These are phyloP conservation scores for Cutaneotrichosporon spelunceum DNA, from an alignment of 1,284 basidiomycete species.

Conservation along the genomic window DNA sequence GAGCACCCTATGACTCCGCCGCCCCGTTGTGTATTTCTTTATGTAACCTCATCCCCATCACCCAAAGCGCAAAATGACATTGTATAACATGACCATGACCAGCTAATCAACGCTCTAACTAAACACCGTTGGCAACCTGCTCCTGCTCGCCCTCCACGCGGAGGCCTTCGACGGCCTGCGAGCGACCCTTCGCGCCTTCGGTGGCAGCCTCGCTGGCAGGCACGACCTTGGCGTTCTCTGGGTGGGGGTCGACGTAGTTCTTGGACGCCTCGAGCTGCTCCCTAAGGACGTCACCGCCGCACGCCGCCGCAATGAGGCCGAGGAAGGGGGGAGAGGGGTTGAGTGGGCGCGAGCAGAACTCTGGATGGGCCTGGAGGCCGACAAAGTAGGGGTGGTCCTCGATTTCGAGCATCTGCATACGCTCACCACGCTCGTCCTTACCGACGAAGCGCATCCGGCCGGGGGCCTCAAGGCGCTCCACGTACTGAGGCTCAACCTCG, in stretches of 20 bases:
- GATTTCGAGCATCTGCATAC: conserved; percentile 96
- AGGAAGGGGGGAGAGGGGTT: conserved; percentile 98
- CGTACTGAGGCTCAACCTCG: conserved; percentile 90
- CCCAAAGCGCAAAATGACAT: not conserved
- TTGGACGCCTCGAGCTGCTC: conserved; percentile 72
- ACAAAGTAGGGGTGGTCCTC: conserved; percentile 91
- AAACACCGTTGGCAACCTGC: conserved; percentile 4
- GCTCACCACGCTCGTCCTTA: conserved; percentile 90
- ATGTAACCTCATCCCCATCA: conserved; percentile 2
- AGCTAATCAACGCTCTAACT: conserved; percentile 8
- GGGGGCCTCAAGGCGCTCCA: conserved; percentile 67
- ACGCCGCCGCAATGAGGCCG: conserved; percentile 87
- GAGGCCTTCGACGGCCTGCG: conserved; percentile 43
- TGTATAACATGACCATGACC: conserved; percentile 3
- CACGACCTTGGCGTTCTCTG: conserved; percentile 50
- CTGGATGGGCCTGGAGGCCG: conserved; percentile 93
- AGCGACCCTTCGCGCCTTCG: conserved; percentile 39
- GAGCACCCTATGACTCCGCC: not conserved
- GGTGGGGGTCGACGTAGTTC: conserved; percentile 57
- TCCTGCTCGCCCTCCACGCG: conserved; percentile 30
- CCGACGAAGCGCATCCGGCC: conserved; percentile 78
- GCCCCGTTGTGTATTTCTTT: conserved; percentile 5
- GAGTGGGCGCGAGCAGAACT: conserved; percentile 97
- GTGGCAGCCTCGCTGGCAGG: conserved; percentile 47
- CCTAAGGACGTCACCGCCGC: conserved; percentile 61